Conservation (phyloP, 1,284 basidiomycete genomes). For the Cerrena zonata region DNA sequence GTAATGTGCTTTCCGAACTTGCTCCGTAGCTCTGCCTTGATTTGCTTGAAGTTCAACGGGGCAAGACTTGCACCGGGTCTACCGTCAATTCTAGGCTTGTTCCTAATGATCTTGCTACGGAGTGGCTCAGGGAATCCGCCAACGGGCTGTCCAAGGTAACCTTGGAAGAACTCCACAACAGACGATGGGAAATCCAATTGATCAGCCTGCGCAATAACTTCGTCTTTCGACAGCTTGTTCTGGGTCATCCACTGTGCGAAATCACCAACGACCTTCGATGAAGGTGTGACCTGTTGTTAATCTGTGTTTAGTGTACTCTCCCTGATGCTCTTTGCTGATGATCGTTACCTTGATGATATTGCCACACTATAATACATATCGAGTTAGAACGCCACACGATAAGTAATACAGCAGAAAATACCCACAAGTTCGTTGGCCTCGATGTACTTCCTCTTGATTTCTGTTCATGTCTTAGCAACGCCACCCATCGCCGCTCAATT, state of each 20-base stretch:
- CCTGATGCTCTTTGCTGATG: background rate
- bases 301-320: background rate
- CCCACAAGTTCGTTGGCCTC: slow-evolving; percentile 87
- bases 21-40: slow-evolving; percentile 86
- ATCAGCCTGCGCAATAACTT: slow-evolving; percentile 82
- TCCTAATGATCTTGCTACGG: slow-evolving; percentile 85
- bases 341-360: slow-evolving; percentile 83
- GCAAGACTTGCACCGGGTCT: slow-evolving; percentile 85
- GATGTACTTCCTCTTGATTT: slow-evolving; percentile 98
- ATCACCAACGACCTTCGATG: slow-evolving; percentile 98
- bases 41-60: slow-evolving; percentile 92
- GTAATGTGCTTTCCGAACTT: slow-evolving; percentile 95
- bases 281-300: slow-evolving; percentile 77
- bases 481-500: slow-evolving; percentile 4
- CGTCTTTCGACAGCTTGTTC: slow-evolving; percentile 82
- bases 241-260: slow-evolving; percentile 99
- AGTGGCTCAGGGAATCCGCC: slow-evolving; percentile 98
- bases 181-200: slow-evolving; percentile 96
- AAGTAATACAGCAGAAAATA: slow-evolving; percentile 13
- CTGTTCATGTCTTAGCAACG: slow-evolving; percentile 33
- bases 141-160: slow-evolving; percentile 92
- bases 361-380: slow-evolving; percentile 70
- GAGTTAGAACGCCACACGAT: background rate
- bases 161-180: slow-evolving; percentile 95
- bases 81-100: slow-evolving; percentile 88